These are phyloP conservation scores for Solanum chiquidenum DNA, from an alignment of 257 asterid species.

Conservation along the genomic window DNA sequence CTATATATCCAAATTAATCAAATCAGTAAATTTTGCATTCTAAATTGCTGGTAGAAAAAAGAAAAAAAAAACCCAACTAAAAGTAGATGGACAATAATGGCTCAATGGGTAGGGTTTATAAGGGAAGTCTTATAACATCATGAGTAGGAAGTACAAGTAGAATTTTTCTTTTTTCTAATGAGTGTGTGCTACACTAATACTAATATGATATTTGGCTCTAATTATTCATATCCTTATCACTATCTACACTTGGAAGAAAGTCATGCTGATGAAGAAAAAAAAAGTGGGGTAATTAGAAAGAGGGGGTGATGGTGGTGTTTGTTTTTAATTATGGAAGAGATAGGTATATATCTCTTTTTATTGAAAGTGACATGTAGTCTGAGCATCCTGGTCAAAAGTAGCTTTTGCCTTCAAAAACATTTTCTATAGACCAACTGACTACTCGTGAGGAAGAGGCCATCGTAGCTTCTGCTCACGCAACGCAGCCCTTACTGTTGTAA, in stretches of 20 bases:
- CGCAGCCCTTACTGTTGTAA: background rate
- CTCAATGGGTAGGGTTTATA: slow-evolving; percentile 8
- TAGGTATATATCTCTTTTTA: slow-evolving; percentile 15
- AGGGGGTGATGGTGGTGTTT: background rate
- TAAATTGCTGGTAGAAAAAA: too few species aligned
- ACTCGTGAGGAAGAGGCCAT: background rate
- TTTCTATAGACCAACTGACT: slow-evolving; percentile 7
- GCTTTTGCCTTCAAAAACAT: background rate
- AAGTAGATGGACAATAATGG: background rate
- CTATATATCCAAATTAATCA: background rate
- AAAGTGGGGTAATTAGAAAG: background rate
- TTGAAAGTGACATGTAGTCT: slow-evolving; percentile 12
- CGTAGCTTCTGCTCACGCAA: background rate
- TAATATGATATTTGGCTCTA: background rate
- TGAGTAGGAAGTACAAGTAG: slow-evolving; percentile 6
- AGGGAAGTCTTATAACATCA: background rate
- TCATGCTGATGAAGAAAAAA: background rate
- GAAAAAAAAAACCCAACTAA: background rate
- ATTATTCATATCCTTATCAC: background rate
- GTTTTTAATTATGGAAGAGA: background rate
- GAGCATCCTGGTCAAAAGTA: slow-evolving; percentile 19
- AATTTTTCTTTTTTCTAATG: background rate
- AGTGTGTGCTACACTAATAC: background rate
- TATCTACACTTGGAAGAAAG: background rate
- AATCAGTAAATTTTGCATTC: background rate